These are phyloP conservation scores for Biscutella laevigata DNA, from an alignment of 441 rosid species.

Conservation along the genomic window DNA sequence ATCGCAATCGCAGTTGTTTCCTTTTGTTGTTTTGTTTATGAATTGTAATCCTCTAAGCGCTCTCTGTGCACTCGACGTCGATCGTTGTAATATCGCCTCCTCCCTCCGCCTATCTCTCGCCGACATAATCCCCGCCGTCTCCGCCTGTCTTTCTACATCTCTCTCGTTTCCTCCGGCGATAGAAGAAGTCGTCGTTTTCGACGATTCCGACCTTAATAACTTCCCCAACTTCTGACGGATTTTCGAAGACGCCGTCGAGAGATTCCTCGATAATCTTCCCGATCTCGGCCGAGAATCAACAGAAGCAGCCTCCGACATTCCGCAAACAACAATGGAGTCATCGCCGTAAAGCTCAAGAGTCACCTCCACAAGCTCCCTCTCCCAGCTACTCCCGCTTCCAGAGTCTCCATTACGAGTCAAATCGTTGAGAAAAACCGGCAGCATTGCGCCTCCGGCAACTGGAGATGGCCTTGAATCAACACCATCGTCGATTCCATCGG, in stretches of 20 bases:
- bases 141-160: constrained; percentile 27
- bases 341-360: constrained; percentile 59
- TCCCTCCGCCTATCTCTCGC: constrained; percentile 53
- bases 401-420: too few relatives aligned
- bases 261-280: constrained; percentile 36
- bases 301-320: constrained; percentile 34
- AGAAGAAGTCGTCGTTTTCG: constrained; percentile 39
- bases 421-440: constrained; percentile 67
- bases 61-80: constrained; percentile 63
- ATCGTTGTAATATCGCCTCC: constrained; percentile 50
- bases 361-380: constrained; percentile 57
- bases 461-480: constrained; percentile 9
- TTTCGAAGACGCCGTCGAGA: constrained; percentile 48
- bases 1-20: constrained; percentile 29
- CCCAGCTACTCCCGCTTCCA: too few relatives aligned
- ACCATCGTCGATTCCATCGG: constrained; percentile 44
- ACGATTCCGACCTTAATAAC: constrained; percentile 41
- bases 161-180: constrained; percentile 12
- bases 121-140: too few relatives aligned
- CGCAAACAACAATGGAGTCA: constrained; percentile 62
- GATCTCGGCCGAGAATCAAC: constrained; percentile 15
- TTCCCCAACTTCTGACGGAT: constrained; percentile 48
- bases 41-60: constrained; percentile 76
- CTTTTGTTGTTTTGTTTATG: constrained; percentile 48
- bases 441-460: constrained; percentile 64